Base-by-base conservation (phyloP, 1,284 basidiomycete species). In the Tremellales sp. region DNA sequence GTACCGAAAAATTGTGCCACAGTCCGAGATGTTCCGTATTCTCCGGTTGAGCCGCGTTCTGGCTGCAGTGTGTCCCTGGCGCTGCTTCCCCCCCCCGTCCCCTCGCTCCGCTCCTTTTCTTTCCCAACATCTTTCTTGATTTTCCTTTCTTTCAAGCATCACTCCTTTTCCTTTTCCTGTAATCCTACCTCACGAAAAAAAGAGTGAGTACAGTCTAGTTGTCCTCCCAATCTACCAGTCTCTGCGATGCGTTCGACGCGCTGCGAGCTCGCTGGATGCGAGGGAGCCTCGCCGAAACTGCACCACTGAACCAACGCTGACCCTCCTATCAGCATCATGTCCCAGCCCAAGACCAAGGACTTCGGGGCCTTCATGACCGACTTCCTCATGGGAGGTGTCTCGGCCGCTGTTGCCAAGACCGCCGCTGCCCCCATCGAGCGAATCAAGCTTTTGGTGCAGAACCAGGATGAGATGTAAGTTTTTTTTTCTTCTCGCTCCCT, bases 391-490 rank as follows among this genome's bases (percentile, higher is more conserved):
- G 72, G 72, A 57, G 72, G 72, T 72, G 72, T 74, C 45, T 73
- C 72, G 42, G 72, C 72, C 56, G 92, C 93, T 64, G 89, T 97
- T 76, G 87, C 93, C 52, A 97, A 97, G 84, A 97, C 93, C 58
- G 88, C 87, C 64, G 93, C 93, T 67, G 93, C 93, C 57, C 93
- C 94, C 79, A 97, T 97, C 72, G 93, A 97, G 84, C 91, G 93
- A 76, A 93, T 97, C 79, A 97, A 81, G 85, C 84, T 97, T 71
- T 80, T 97, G 74, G 88, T 97, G 64, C 92, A 97, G 79, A 97
- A 97, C 81, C 92, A 97, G 74, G 81, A 77, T 64, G 74, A 74
- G 63, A 73, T 74, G 74, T 73, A 56, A 64, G 72, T 64, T 2
- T 11, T 29, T 13, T 31, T 31, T 15, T 8, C 29, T 8, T 31